Evolutionary conservation across 2,329 filamentous ascomycete species (phyloP).

Genomic region (Xenosphaeropsis pyriputrescens): DNA sequence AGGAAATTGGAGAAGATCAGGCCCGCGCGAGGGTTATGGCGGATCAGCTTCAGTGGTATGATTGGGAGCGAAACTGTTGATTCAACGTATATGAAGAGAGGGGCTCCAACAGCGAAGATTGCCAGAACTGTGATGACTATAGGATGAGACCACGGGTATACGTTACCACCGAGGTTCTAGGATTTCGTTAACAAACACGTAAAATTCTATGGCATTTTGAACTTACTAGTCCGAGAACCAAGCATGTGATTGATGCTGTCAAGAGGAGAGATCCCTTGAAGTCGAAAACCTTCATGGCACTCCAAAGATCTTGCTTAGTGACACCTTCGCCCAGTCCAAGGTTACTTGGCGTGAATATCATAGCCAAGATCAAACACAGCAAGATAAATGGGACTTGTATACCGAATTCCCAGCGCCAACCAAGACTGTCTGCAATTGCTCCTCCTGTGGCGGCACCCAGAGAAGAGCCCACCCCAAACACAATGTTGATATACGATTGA

Average conservation of each 20-base stretch:
- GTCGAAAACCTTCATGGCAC: conserved; percentile 42
- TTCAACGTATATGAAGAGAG: conserved; percentile 37
- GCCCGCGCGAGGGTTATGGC: conserved; percentile 34
- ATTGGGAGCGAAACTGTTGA: conserved; percentile 35
- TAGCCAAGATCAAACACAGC: conserved; percentile 28
- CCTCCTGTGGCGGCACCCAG: conserved; percentile 57
- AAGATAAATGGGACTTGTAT: conserved; percentile 39
- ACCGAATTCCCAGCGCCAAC: conserved; percentile 62
- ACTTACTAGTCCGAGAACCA: conserved; percentile 42
- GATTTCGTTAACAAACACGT: background rate
- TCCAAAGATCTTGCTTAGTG: conserved; percentile 25
- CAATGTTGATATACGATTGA: conserved; percentile 55
- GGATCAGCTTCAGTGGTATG: conserved; percentile 41
- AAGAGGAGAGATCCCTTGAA: conserved; percentile 36
- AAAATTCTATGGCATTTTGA: background rate
- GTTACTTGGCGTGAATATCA: conserved; percentile 31
- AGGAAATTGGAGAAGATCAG: conserved; percentile 41
- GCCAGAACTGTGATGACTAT: conserved; percentile 35
- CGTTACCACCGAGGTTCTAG: conserved; percentile 47
- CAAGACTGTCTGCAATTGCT: conserved; percentile 51
- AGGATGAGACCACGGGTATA: conserved; percentile 46
- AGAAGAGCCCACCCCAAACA: conserved; percentile 41
- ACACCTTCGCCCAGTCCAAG: conserved; percentile 31
- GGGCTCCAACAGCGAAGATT: conserved; percentile 31
- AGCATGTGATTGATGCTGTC: conserved; percentile 32